phyloP scores from a whole-genome alignment of 2,329 filamentous ascomycete species.

The Alternaria arborescens region DNA sequence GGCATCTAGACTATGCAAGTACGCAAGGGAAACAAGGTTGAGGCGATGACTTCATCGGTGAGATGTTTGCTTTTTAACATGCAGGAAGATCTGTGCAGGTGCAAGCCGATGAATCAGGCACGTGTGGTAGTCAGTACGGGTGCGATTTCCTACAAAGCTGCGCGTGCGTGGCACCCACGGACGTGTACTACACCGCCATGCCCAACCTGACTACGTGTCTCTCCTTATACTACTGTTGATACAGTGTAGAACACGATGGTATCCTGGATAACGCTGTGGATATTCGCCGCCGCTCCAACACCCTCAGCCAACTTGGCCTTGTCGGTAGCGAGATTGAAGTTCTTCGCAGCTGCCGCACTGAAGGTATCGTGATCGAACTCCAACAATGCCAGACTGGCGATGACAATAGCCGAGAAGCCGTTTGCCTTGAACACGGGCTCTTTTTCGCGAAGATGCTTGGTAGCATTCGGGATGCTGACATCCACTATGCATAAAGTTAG shows the following conservation, averaged over 20 bases:
- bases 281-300: constrained; percentile 23
- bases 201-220: background rate
- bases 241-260: constrained; percentile 22
- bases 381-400: constrained; percentile 26
- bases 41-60: constrained; percentile 12
- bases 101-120: background rate
- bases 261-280: constrained; percentile 26
- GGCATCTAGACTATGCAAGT: constrained; percentile 1
- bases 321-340: constrained; percentile 14
- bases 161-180: background rate
- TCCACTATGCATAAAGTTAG: constrained; percentile 14
- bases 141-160: background rate
- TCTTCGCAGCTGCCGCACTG: constrained; percentile 21
- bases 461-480: constrained; percentile 22
- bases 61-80: background rate
- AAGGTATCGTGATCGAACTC: constrained; percentile 30
- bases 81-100: background rate
- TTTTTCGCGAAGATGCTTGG: constrained; percentile 21
- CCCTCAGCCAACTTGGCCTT: constrained; percentile 20
- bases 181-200: background rate
- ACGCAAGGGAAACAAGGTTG: background rate
- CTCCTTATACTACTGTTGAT: background rate
- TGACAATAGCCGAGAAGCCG: constrained; percentile 11
- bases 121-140: background rate
- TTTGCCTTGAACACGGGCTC: constrained; percentile 20